Evolutionary conservation across 2,329 filamentous ascomycete genomes (phyloP).

Genomic region (Talaromyces albobiverticillius): DNA sequence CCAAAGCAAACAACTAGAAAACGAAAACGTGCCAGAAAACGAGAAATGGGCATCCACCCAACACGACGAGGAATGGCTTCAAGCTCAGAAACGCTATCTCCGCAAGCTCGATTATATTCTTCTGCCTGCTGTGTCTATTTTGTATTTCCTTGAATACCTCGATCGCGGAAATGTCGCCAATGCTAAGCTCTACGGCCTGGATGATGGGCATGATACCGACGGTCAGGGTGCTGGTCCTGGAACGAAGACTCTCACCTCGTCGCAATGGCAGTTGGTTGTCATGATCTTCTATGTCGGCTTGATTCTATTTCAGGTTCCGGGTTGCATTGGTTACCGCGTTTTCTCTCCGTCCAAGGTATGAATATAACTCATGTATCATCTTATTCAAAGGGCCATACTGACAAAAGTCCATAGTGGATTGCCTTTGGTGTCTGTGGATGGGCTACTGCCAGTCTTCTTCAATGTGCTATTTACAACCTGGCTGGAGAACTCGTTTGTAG

Average conservation of each 20-base stretch:
- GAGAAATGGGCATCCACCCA: background rate
- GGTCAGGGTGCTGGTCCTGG: conserved; percentile 2
- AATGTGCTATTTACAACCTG: conserved; percentile 3
- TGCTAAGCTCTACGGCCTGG: conserved; percentile 7
- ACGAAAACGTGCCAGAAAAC: background rate
- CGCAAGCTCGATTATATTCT: conserved; percentile 9
- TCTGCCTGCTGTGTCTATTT: conserved; percentile 1
- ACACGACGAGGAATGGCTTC: conserved; percentile 1
- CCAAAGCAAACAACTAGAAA: background rate
- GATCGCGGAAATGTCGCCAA: conserved; percentile 10
- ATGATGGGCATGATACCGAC: conserved; percentile 1
- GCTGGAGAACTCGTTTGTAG: conserved; percentile 12
- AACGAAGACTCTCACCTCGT: background rate
- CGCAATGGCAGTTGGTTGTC: conserved; percentile 8
- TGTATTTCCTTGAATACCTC: conserved; percentile 13
- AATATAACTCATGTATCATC: background rate
- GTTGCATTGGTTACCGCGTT: conserved; percentile 9
- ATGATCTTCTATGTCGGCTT: conserved; percentile 13
- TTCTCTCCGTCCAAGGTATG: conserved; percentile 12
- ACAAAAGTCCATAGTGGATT: conserved; percentile 3
- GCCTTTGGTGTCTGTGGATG: conserved; percentile 11
- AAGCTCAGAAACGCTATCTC: conserved; percentile 1
- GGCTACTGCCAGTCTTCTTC: conserved; percentile 5
- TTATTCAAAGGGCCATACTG: background rate
- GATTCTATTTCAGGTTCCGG: conserved; percentile 8